phyloP scores from a whole-genome alignment of 345 rosid species.

The Erucastrum elatum region DNA sequence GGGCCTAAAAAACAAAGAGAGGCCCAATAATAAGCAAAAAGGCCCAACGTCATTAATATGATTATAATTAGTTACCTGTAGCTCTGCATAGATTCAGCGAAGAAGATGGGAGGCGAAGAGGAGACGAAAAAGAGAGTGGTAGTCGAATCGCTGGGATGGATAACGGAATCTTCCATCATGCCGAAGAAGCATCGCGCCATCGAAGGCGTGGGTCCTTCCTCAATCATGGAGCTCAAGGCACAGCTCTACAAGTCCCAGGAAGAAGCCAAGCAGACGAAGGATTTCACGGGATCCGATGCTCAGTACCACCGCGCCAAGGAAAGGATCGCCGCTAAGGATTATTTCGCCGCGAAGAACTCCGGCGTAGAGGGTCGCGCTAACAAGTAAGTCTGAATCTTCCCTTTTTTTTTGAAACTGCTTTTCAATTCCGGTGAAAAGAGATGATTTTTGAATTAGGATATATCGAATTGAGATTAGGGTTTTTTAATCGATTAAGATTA shows the following conservation, averaged over 20 bases:
- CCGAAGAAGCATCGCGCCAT: constrained; percentile 88
- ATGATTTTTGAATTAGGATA: constrained; percentile 11
- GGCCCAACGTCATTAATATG: not conserved
- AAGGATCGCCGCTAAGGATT: constrained; percentile 48
- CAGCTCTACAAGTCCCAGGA: constrained; percentile 85
- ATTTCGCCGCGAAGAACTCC: constrained; percentile 68
- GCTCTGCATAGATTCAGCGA: constrained; percentile 1
- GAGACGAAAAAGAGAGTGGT: constrained; percentile 10
- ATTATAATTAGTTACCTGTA: not conserved
- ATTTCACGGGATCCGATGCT: constrained; percentile 51
- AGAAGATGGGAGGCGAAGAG: not conserved
- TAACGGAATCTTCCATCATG: constrained; percentile 86
- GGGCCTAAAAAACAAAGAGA: not conserved
- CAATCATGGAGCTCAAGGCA: constrained; percentile 88
- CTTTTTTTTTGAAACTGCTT: not conserved
- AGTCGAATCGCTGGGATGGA: constrained; percentile 93
- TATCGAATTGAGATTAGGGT: not conserved
- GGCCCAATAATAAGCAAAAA: not conserved
- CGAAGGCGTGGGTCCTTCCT: constrained; percentile 85
- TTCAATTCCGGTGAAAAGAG: not conserved
- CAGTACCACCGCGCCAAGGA: constrained; percentile 82
- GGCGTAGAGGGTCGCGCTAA: constrained; percentile 78
- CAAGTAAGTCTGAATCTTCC: constrained; percentile 45
- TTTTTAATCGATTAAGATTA: not conserved
- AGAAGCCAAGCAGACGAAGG: constrained; percentile 70